Conservation (phyloP, 2,329 filamentous ascomycete species). For the Annulohypoxylon truncatum region DNA sequence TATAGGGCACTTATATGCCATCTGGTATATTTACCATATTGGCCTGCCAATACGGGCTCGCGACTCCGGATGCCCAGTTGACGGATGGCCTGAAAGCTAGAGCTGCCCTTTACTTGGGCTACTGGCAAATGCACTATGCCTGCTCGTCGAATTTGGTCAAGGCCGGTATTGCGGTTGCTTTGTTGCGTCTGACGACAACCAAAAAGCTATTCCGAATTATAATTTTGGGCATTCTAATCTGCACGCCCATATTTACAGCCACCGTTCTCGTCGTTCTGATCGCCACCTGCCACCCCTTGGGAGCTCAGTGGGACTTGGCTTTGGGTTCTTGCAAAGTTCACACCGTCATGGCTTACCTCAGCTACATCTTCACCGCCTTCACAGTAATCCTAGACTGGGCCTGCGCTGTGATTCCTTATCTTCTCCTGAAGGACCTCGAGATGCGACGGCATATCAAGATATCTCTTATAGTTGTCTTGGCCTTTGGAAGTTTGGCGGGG, state of each 20-base stretch:
- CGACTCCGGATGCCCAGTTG: conserved; percentile 6
- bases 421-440: conserved; percentile 13
- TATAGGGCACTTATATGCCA: conserved; percentile 9
- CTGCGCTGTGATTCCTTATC: conserved; percentile 15
- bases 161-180: conserved; percentile 15
- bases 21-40: conserved; percentile 11
- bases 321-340: conserved; percentile 9
- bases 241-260: neutral
- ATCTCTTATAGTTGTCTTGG: conserved; percentile 10
- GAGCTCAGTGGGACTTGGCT: conserved; percentile 13
- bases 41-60: conserved; percentile 11
- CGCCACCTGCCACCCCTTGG: conserved; percentile 1
- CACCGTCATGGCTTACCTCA: conserved; percentile 11
- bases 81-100: conserved; percentile 7
- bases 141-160: conserved; percentile 19
- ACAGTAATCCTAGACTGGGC: conserved; percentile 17
- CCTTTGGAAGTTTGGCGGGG: conserved; percentile 14
- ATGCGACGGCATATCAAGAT: conserved; percentile 12
- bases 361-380: conserved; percentile 15
- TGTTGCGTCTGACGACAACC: conserved; percentile 11
- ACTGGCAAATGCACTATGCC: conserved; percentile 24
- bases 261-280: conserved; percentile 6
- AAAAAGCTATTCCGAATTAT: neutral
- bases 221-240: conserved; percentile 4
- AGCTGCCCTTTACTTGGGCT: conserved; percentile 10